Base-by-base conservation (phyloP, 2,329 filamentous ascomycete species). In the Talaromyces rugulosus region DNA sequence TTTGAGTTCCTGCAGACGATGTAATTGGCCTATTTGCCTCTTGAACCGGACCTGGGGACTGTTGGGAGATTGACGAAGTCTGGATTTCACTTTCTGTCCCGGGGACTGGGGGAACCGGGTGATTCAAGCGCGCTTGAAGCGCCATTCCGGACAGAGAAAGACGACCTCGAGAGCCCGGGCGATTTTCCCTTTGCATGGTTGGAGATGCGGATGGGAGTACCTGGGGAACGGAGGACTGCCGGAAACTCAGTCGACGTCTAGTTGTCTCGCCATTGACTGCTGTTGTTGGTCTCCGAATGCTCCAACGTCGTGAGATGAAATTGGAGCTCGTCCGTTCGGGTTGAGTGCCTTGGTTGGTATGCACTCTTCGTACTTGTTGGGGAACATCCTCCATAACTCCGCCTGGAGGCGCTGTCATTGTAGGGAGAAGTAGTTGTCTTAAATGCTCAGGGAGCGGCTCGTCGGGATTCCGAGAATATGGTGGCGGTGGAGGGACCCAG, bases 401-500 rank as follows among this genome's bases (percentile, higher is more conserved):
- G 33, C 66, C 62, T n/a, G 64, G 58, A 55, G 67, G 69, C 30
- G 68, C 62, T 9, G 69, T 67, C 50, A 58, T 54, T 7, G 64
- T 66, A 30, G 73, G 73, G 60, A 77, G 68, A 58, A 78, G 69
- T 3, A 70, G 69, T 59, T 70, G 67, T 65, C 67, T 69, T 11
- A 78, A 64, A 62, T 74, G 68, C 12, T 76, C 74, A n/a, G 76
- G 76, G 7, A 78, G 68, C n/a, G 74, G 73, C 36, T 56, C 67
- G 30, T 73, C 72, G 14, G 75, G 65, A 23, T 77, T 71, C 8
- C 68, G 73, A 27, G 70, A 72, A 63, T 96, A 96, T 0, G 90
- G 90, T 3, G 91, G 91, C 8, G 91, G 91, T 5, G 91, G 91
- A 5, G 91, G 90, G 4, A 92, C 89, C 91, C 91, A 96, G 68